These are phyloP conservation scores for Buddleja alternifolia DNA, from an alignment of 257 asterid species.

Conservation along the genomic window DNA sequence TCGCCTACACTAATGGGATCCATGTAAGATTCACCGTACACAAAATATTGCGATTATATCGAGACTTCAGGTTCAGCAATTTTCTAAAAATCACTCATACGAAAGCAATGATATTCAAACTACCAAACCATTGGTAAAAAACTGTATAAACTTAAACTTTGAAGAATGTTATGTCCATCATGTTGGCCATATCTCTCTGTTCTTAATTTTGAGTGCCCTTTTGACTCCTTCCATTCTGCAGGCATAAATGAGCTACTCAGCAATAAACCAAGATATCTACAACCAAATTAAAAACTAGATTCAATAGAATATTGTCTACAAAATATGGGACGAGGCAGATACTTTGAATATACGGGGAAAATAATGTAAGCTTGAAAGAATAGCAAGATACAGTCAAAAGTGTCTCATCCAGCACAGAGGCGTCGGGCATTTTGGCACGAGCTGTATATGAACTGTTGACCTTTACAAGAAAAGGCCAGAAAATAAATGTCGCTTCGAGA, in stretches of 20 bases:
- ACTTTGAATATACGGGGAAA: constrained; percentile 16
- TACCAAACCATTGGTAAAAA: background rate
- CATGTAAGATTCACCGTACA: too few relatives aligned
- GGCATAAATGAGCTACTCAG: constrained; percentile 32
- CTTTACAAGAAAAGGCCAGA: constrained; percentile 40
- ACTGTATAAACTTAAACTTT: constrained; percentile 9
- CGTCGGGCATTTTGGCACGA: constrained; percentile 30
- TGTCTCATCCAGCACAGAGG: constrained; percentile 54
- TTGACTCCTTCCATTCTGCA: constrained; percentile 54
- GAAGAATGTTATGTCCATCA: constrained; percentile 41
- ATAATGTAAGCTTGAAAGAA: constrained; percentile 37
- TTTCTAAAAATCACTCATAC: too few relatives aligned
- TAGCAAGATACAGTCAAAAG: constrained; percentile 38
- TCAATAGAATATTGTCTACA: constrained; percentile 24
- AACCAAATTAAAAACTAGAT: constrained; percentile 23
- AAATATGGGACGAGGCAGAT: too few relatives aligned
- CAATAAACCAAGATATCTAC: constrained; percentile 17
- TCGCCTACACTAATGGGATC: background rate
- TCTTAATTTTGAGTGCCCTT: too few relatives aligned
- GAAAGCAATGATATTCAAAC: too few relatives aligned
- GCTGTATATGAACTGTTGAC: constrained; percentile 40
- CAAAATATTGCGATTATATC: too few relatives aligned
- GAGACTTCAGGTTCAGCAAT: too few relatives aligned
- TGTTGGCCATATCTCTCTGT: constrained; percentile 37
- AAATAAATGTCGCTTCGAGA: constrained; percentile 21